Conservation (phyloP, 2,329 filamentous ascomycete species). For the Calonectria fujianensis region DNA sequence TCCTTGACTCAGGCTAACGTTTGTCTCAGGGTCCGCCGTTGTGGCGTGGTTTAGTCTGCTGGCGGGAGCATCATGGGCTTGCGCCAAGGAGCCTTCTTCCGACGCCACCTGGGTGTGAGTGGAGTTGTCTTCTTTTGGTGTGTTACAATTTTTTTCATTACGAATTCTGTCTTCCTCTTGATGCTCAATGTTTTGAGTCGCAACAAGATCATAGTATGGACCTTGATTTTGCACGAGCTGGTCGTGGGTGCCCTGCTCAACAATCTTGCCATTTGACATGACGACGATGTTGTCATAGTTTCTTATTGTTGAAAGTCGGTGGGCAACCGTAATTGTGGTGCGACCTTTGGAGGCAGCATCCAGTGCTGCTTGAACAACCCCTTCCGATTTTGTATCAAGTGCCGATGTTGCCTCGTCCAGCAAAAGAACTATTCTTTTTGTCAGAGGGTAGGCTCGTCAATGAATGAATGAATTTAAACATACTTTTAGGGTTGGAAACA, state of each 20-base stretch:
- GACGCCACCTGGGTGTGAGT: no score
- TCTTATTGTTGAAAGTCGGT: slow-evolving; percentile 75
- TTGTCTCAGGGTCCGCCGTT: no score
- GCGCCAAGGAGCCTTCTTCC: neutral
- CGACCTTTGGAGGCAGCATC: slow-evolving; percentile 69
- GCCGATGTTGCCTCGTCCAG: slow-evolving; percentile 47
- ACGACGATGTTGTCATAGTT: slow-evolving; percentile 78
- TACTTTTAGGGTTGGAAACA: slow-evolving; percentile 88
- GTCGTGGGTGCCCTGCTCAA: slow-evolving; percentile 76
- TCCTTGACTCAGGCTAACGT: no score
- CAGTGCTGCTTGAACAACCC: slow-evolving; percentile 69
- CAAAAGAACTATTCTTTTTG: slow-evolving; percentile 32
- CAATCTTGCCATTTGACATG: slow-evolving; percentile 70
- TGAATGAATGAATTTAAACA: neutral
- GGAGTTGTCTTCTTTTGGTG: no score
- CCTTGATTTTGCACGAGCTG: slow-evolving; percentile 60
- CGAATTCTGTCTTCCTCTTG: neutral
- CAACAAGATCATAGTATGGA: slow-evolving; percentile 38
- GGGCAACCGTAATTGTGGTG: slow-evolving; percentile 77
- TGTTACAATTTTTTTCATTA: neutral
- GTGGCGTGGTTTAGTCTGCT: no score
- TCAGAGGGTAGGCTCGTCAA: neutral
- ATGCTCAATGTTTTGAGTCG: slow-evolving; percentile 31
- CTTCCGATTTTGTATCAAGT: slow-evolving; percentile 48
- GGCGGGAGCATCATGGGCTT: neutral